phyloP scores from a whole-genome alignment of 1,284 basidiomycete genomes.

The Trametes polyzona region DNA sequence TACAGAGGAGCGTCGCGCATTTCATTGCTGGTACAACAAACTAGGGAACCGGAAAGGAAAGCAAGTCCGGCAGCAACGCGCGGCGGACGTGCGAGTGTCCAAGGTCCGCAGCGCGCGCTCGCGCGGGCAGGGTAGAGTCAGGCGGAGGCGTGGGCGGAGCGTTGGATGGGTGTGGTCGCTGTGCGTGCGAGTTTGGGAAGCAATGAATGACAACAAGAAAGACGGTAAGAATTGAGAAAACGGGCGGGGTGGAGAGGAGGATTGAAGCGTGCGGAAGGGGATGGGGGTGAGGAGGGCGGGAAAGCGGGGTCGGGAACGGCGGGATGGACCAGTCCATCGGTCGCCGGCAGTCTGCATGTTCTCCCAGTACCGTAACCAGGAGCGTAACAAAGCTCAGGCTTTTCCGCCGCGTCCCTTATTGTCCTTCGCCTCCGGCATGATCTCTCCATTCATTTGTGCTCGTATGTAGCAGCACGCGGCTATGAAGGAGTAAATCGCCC shows the following conservation, averaged over 20 bases:
- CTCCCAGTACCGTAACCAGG: conserved; percentile 31
- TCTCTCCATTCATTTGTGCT: conserved; percentile 66
- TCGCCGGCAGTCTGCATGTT: conserved; percentile 26
- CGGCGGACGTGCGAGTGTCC: not conserved
- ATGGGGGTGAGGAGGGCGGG: conserved; percentile 9
- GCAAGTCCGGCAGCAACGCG: conserved; percentile 8
- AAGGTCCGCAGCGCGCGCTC: not conserved
- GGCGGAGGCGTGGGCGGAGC: not conserved
- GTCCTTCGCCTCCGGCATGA: conserved; percentile 64
- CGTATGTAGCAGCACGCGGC: conserved; percentile 68
- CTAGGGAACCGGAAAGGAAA: not conserved
- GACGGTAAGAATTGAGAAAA: conserved; percentile 17
- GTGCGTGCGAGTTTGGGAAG: conserved; percentile 27
- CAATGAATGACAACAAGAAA: conserved; percentile 27
- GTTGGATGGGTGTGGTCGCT: conserved; percentile 13
- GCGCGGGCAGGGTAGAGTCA: not conserved
- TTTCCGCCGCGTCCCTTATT: conserved; percentile 61
- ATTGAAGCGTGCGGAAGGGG: conserved; percentile 1
- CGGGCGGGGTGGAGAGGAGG: conserved; percentile 17
- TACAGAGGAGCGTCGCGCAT: conserved; percentile 14
- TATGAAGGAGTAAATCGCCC: conserved; percentile 70
- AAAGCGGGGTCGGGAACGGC: conserved; percentile 20
- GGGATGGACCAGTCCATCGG: conserved; percentile 34
- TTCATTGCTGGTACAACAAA: conserved; percentile 24
- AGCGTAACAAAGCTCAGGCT: conserved; percentile 46